Evolutionary conservation across 805 yeast species (phyloP).

Genomic region (Pichia nanzhaoensis): DNA sequence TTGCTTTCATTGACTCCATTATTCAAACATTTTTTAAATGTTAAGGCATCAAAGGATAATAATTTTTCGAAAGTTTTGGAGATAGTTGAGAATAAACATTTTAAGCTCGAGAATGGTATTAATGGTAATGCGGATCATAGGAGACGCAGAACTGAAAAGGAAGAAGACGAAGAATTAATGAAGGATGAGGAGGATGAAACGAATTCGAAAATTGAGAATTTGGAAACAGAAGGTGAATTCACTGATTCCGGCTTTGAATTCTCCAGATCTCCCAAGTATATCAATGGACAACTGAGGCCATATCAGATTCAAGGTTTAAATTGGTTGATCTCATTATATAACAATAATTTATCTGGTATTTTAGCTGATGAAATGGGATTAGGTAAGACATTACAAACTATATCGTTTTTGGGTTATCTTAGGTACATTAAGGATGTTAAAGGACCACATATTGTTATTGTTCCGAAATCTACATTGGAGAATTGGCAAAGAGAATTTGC

Average conservation of each 20-base stretch:
- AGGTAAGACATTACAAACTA: conserved; percentile 77
- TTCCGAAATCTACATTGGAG: conserved; percentile 75
- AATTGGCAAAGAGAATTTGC: conserved; percentile 76
- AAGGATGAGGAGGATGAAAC: conserved; percentile 39
- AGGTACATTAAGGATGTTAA: conserved; percentile 51
- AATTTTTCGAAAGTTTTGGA: conserved; percentile 47
- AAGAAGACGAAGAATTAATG: conserved; percentile 72
- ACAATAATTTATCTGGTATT: conserved; percentile 65
- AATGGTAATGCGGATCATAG: conserved; percentile 31
- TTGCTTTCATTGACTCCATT: conserved; percentile 57
- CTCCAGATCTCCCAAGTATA: conserved; percentile 43
- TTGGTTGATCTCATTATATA: conserved; percentile 66
- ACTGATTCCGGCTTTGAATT: conserved; percentile 36
- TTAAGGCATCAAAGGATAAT: conserved; percentile 57
- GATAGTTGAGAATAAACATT: conserved; percentile 21
- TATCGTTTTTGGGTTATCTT: conserved; percentile 66
- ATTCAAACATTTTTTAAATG: conserved; percentile 61
- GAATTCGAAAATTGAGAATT: conserved; percentile 1
- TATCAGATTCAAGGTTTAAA: conserved; percentile 78
- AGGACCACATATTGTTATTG: conserved; percentile 73
- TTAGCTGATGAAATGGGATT: conserved; percentile 85
- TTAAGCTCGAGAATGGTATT: neutral
- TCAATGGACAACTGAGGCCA: conserved; percentile 59
- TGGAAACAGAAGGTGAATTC: conserved; percentile 17
- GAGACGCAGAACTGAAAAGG: conserved; percentile 67